Evolutionary conservation across 306 rosid species (phyloP).

Genomic region (Vigna nakashimae): DNA sequence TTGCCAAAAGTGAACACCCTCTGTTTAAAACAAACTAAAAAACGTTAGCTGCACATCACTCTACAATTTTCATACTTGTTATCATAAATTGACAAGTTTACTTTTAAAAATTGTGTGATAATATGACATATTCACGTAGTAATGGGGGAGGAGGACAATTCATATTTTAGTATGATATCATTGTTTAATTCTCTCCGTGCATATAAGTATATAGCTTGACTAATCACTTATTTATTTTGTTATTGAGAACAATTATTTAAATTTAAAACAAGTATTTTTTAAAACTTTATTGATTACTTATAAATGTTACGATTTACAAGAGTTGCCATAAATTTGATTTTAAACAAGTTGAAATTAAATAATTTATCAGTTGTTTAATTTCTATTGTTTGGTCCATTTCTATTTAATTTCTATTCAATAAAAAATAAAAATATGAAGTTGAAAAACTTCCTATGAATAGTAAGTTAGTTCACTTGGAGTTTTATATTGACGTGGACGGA

Average conservation of each 20-base stretch:
- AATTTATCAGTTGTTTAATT: neutral
- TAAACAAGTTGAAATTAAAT: neutral
- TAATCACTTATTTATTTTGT: too few species aligned
- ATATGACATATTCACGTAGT: neutral
- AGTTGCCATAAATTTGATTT: neutral
- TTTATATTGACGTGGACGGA: neutral
- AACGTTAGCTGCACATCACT: slow-evolving; percentile 34
- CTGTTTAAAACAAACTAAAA: slow-evolving; percentile 55
- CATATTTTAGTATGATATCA: neutral
- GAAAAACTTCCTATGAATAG: neutral
- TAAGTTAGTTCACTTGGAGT: neutral
- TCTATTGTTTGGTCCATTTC: neutral
- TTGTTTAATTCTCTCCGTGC: neutral
- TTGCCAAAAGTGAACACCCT: slow-evolving; percentile 92
- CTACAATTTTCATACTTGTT: neutral
- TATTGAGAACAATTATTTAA: too few species aligned
- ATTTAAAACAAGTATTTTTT: too few species aligned
- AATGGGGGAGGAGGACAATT: neutral
- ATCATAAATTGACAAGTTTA: neutral
- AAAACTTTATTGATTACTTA: neutral
- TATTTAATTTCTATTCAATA: neutral
- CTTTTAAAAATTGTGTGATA: neutral
- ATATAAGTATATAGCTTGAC: neutral
- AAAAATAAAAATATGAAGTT: neutral
- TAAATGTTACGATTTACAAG: neutral